phyloP scores from a whole-genome alignment of 345 rosid species.

The Ceriops zippeliana region DNA sequence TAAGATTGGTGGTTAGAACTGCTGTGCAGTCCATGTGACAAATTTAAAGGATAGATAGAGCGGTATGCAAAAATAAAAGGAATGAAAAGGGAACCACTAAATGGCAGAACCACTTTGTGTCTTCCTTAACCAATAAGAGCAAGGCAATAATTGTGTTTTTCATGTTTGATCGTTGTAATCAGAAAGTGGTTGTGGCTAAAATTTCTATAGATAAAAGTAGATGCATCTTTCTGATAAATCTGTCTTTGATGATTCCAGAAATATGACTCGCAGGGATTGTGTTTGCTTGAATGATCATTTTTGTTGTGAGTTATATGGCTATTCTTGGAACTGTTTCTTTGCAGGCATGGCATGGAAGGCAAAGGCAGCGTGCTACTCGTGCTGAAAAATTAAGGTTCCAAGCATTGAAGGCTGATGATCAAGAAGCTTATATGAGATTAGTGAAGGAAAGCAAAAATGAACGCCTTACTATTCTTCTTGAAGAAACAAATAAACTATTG shows the following conservation, averaged over 20 bases:
- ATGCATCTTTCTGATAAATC: conserved; percentile 1
- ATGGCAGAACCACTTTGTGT: background rate
- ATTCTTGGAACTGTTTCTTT: conserved; percentile 6
- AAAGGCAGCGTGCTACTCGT: conserved; percentile 96
- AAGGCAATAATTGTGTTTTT: background rate
- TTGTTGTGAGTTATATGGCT: background rate
- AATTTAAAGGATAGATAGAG: conserved; percentile 2
- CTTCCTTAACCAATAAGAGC: background rate
- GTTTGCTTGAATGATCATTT: conserved; percentile 1
- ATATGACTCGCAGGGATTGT: conserved; percentile 9
- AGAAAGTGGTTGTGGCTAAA: too few species aligned
- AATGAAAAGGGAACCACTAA: background rate
- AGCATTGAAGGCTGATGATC: conserved; percentile 97
- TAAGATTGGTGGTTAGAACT: background rate
- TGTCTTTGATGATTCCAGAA: conserved; percentile 7
- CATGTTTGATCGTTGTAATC: too few species aligned
- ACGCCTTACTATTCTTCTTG: conserved; percentile 81
- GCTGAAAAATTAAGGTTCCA: conserved; percentile 95
- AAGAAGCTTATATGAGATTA: conserved; percentile 93
- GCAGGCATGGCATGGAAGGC: conserved; percentile 99
- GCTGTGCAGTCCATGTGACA: background rate
- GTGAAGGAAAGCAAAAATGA: conserved; percentile 99
- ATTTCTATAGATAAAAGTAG: background rate
- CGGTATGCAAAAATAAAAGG: background rate
- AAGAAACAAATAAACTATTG: conserved; percentile 95